Evolutionary conservation across 2,329 filamentous ascomycete species (phyloP), one percentile per base, ranked within the genome.

Genomic region (Rachicladosporium sp.): DNA sequence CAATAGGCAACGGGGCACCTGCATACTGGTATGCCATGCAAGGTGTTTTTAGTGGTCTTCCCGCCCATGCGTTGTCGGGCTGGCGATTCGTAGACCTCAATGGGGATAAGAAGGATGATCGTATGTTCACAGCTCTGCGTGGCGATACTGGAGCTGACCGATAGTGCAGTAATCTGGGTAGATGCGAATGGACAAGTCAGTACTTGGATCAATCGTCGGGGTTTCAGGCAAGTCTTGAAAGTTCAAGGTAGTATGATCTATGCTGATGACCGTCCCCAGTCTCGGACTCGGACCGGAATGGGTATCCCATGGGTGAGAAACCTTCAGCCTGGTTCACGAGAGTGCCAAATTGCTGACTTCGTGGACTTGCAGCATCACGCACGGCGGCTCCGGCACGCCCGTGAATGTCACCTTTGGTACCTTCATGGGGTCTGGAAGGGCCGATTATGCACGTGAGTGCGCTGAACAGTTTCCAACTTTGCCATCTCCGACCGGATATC

Each of bases 351-450:
- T n/a, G n/a, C n/a, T n/a, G n/a, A n/a, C n/a, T n/a, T n/a, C n/a
- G n/a, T n/a, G n/a, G n/a, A n/a, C n/a, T n/a, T n/a, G n/a, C n/a
- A n/a, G n/a, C 10, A 27, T 42, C 10, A 42, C 40, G 12, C 40
- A 42, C 15, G 4, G 35, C 21, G 40, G 40, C 19, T 42, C 40
- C 5, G 19, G 21, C 4, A 19, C 23, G 13, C 27, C 29, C 4
- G 40, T 42, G 29, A 38, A 38, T 19, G 40, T 38, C 12, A 42
- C 35, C 4, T 42, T 42, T 15, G 40, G 40, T 2, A 6, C 29
- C 15, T 42, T 42, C 40, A 42, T 42, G 40, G 40, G 40, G 5
- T 37, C 40, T n/a, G 40, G 40, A 8, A 35, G 40, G 15, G 40
- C 40, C 29, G 40, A 42, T 21, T 42, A 42, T 38, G 40, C 40